Evolutionary conservation across 2,329 filamentous ascomycete species (phyloP).

Genomic region (Dactylonectria macrodidyma): DNA sequence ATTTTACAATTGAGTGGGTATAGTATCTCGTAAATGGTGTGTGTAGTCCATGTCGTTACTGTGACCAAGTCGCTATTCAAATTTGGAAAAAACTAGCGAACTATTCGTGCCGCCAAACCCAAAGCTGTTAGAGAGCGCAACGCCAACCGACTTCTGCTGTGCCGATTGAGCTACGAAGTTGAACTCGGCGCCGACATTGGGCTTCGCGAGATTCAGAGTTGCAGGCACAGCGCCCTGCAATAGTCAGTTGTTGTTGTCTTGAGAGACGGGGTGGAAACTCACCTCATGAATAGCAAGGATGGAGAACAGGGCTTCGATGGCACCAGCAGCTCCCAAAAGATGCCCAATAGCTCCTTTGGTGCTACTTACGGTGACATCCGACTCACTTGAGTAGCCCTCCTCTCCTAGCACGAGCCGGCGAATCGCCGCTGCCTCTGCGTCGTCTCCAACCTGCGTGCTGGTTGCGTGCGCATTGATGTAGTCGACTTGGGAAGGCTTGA

Average conservation of each 20-base stretch:
- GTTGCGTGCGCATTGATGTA: constrained; percentile 98
- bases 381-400: constrained; percentile 73
- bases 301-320: constrained; percentile 90
- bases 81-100: constrained; percentile 80
- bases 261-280: constrained; percentile 49
- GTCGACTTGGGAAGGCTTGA: constrained; percentile 80
- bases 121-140: constrained; percentile 94
- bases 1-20: not conserved
- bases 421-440: constrained; percentile 89
- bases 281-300: constrained; percentile 86
- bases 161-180: constrained; percentile 85
- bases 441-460: constrained; percentile 87
- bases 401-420: constrained; percentile 81
- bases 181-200: constrained; percentile 79
- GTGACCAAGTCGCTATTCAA: constrained; percentile 23
- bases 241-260: constrained; percentile 27
- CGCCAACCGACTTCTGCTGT: constrained; percentile 79
- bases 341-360: constrained; percentile 96
- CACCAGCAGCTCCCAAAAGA: constrained; percentile 90
- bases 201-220: constrained; percentile 84
- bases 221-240: constrained; percentile 85
- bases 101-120: constrained; percentile 98
- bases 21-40: not conserved
- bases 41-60: no score
- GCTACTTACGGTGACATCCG: constrained; percentile 86